These are phyloP conservation scores for Furculomyces boomerangus DNA, from an alignment of 371 early-diverging fungal genomes.

Conservation along the genomic window DNA sequence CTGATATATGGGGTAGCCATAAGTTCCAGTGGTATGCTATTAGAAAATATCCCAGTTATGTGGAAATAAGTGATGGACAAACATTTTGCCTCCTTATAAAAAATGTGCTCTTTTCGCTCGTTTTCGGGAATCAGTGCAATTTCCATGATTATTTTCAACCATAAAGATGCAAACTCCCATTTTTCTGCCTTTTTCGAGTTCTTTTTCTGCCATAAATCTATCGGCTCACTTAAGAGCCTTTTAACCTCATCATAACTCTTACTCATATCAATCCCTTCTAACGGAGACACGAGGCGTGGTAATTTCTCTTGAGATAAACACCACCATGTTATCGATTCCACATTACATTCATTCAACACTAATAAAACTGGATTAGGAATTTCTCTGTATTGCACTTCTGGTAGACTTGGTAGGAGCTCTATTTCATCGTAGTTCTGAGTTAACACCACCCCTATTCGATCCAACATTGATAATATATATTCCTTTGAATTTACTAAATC, in stretches of 20 bases:
- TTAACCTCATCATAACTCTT: background rate
- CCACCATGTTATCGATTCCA: conserved; percentile 41
- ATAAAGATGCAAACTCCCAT: conserved; percentile 13
- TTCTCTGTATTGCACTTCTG: conserved; percentile 61
- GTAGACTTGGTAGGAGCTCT: conserved; percentile 34
- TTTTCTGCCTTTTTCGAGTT: conserved; percentile 5
- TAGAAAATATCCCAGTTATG: conserved; percentile 20
- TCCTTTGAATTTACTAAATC: background rate
- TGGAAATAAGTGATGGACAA: conserved; percentile 13
- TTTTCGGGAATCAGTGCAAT: conserved; percentile 5
- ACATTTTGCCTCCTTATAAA: background rate
- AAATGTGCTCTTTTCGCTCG: background rate
- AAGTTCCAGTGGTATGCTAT: conserved; percentile 20
- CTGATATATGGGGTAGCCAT: conserved; percentile 19
- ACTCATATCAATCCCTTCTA: background rate
- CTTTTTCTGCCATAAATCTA: conserved; percentile 9
- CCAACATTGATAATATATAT: conserved; percentile 9
- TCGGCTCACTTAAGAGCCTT: background rate
- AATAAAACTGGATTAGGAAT: conserved; percentile 54
- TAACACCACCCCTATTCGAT: conserved; percentile 7
- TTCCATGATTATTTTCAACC: conserved; percentile 19
- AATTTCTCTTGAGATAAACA: conserved; percentile 12
- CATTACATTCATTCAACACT: conserved; percentile 38
- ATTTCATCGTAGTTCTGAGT: conserved; percentile 6
- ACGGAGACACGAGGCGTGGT: background rate